Evolutionary conservation across 164 flowering plant species (phyloP).

Genomic region (Umbellularia californica): DNA sequence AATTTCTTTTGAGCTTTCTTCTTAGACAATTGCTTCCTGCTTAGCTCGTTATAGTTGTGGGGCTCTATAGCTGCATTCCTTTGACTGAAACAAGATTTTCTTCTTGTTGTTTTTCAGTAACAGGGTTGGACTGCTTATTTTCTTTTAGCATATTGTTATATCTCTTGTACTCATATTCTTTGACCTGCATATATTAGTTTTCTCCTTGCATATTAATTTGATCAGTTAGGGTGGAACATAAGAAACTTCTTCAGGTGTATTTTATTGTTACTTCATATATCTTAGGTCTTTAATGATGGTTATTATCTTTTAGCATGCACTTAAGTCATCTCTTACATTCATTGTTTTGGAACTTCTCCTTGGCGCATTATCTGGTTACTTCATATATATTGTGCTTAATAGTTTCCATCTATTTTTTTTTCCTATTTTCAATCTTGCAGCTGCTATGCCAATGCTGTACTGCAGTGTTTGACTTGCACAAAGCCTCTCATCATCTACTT

Average conservation of each 20-base stretch:
- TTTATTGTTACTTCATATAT: too few species aligned
- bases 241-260: neutral
- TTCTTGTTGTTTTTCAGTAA: neutral
- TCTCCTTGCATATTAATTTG: neutral
- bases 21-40: neutral
- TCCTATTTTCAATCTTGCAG: constrained; percentile 35
- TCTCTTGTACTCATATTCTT: neutral
- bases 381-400: neutral
- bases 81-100: neutral
- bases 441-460: constrained; percentile 90
- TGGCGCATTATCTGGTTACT: neutral
- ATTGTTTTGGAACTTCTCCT: neutral
- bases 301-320: neutral
- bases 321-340: neutral
- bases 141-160: neutral
- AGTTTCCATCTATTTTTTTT: neutral
- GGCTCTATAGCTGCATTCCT: neutral
- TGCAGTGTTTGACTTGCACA: constrained; percentile 83
- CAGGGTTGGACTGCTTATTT: neutral
- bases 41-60: neutral
- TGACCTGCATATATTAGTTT: too few species aligned
- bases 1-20: neutral
- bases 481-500: constrained; percentile 68
- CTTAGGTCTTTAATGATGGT: neutral
- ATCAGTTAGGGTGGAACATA: neutral